Evolutionary conservation across 2,329 filamentous ascomycete genomes (phyloP).

Genomic region (Colletotrichum coccodes): DNA sequence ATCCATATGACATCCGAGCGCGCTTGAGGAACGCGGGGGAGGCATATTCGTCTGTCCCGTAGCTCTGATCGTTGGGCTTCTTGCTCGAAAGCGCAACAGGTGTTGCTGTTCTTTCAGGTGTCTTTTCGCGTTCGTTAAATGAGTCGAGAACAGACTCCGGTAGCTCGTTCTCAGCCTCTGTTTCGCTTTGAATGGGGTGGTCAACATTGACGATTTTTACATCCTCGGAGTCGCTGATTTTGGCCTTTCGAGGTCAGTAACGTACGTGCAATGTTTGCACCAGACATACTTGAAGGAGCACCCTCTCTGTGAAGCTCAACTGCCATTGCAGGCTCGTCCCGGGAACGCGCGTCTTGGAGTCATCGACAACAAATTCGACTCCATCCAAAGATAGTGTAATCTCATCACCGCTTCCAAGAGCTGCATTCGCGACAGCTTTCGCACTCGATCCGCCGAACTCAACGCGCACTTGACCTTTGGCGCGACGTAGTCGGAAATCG

Average conservation of each 20-base stretch:
- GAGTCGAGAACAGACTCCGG: slow-evolving; percentile 31
- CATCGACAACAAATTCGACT: slow-evolving; percentile 70
- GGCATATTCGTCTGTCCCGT: slow-evolving; percentile 66
- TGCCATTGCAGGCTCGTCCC: slow-evolving; percentile 68
- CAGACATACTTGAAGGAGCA: slow-evolving; percentile 56
- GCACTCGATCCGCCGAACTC: slow-evolving; percentile 79
- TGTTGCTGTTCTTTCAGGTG: slow-evolving; percentile 28
- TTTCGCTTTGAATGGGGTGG: slow-evolving; percentile 41
- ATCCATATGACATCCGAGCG: slow-evolving; percentile 74
- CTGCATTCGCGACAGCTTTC: slow-evolving; percentile 72
- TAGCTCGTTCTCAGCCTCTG: slow-evolving; percentile 33
- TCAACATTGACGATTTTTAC: slow-evolving; percentile 64
- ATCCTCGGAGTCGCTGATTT: slow-evolving; percentile 57
- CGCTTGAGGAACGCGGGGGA: slow-evolving; percentile 86
- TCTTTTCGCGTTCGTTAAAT: slow-evolving; percentile 32
- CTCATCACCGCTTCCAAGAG: slow-evolving; percentile 82
- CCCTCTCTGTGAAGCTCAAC: slow-evolving; percentile 61
- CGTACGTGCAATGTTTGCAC: neutral
- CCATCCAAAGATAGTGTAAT: slow-evolving; percentile 76
- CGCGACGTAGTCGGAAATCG: slow-evolving; percentile 82
- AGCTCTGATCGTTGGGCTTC: slow-evolving; percentile 44
- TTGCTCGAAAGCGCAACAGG: slow-evolving; percentile 36
- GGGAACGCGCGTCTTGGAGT: slow-evolving; percentile 56
- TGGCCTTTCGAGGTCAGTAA: slow-evolving; percentile 47
- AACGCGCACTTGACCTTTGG: slow-evolving; percentile 83